These are phyloP conservation scores for Annona squamosa DNA, from an alignment of 164 flowering plant genomes.

Conservation along the genomic window DNA sequence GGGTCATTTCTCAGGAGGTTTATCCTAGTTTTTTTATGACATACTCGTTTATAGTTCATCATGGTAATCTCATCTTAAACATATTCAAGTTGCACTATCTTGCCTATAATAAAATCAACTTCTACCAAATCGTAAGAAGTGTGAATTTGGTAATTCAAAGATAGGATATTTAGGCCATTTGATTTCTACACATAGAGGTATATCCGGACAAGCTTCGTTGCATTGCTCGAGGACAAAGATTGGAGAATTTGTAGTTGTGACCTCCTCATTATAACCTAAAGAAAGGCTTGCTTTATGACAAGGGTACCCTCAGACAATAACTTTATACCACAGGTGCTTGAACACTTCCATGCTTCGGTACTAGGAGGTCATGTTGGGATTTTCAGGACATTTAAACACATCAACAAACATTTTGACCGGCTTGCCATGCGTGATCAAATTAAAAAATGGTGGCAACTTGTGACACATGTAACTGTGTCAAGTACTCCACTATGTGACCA, in stretches of 20 bases:
- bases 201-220: neutral
- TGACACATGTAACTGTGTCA: neutral
- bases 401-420: neutral
- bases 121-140: neutral
- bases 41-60: neutral
- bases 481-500: neutral
- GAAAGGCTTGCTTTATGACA: too few species aligned
- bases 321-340: neutral
- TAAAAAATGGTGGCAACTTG: neutral
- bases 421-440: neutral
- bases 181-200: neutral
- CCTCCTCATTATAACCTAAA: neutral
- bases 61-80: neutral
- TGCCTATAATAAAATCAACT: neutral
- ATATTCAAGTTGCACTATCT: neutral
- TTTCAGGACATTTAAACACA: neutral
- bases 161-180: neutral
- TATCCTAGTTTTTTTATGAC: neutral
- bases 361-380: neutral
- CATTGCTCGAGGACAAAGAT: neutral
- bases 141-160: neutral
- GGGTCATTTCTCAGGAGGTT: too few species aligned
- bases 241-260: neutral
- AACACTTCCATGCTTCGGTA: neutral
- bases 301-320: neutral